phyloP scores from a whole-genome alignment of 306 rosid genomes.

The Cucumis sativus region Cucumber_9930_V3 NC_026661.2:12717501-12718000 shows the following conservation, averaged over 20 bases:
- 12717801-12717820: slow-evolving; percentile 13
- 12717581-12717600: slow-evolving; percentile 83
- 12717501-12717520: slow-evolving; percentile 67
- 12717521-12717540: slow-evolving; percentile 82
- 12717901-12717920: no score
- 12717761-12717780: slow-evolving; percentile 68
- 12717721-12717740: slow-evolving; percentile 63
- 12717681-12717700: slow-evolving; percentile 38
- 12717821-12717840: background rate
- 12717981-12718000: no score
- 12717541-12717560: slow-evolving; percentile 78
- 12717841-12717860: background rate
- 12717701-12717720: slow-evolving; percentile 94
- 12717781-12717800: slow-evolving; percentile 42
- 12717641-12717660: slow-evolving; percentile 2
- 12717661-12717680: slow-evolving; percentile 7
- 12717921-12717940: no score
- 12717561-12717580: slow-evolving; percentile 79
- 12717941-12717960: no score
- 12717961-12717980: no score
- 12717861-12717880: slow-evolving; percentile 43
- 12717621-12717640: slow-evolving; percentile 3
- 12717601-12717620: slow-evolving; percentile 66
- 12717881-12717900: no score
- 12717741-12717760: slow-evolving; percentile 44